Conservation (phyloP, 352 stramenopile genomes). For the Elongisporangium anandrum region DNA sequence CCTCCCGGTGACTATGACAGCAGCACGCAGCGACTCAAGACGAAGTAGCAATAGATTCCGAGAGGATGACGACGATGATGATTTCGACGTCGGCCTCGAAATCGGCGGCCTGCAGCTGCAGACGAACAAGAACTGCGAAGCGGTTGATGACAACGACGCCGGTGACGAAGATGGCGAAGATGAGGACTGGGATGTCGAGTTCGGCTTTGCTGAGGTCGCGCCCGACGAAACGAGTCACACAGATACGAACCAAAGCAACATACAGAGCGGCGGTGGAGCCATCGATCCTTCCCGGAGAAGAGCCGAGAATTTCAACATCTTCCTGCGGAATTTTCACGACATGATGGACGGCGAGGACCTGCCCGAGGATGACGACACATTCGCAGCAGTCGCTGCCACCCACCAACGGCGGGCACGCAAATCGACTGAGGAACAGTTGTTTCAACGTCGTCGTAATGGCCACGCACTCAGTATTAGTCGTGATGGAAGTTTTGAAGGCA, state of each 20-base stretch:
- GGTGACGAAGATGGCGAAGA: conserved; percentile 17
- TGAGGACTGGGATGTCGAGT: conserved; percentile 75
- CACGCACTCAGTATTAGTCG: conserved; percentile 29
- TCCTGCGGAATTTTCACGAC: conserved; percentile 70
- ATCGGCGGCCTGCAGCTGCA: conserved; percentile 3
- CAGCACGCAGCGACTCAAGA: background rate
- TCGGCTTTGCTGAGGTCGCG: conserved; percentile 38
- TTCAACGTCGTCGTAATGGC: conserved; percentile 43
- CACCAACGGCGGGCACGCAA: conserved; percentile 16
- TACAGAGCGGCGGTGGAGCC: conserved; percentile 17
- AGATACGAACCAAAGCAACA: conserved; percentile 42
- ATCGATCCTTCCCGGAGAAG: conserved; percentile 57
- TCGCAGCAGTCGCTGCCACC: conserved; percentile 5
- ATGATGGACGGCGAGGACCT: conserved; percentile 73
- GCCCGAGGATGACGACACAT: conserved; percentile 36
- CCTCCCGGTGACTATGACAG: background rate
- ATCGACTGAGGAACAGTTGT: conserved; percentile 52
- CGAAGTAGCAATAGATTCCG: background rate
- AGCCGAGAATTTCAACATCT: conserved; percentile 82
- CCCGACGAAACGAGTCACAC: conserved; percentile 7
- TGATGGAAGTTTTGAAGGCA: conserved; percentile 46
- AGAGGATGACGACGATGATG: background rate
- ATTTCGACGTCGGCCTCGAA: conserved; percentile 1
- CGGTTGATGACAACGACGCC: conserved; percentile 8
- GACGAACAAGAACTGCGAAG: background rate